Evolutionary conservation across 371 early-diverging fungal species (phyloP).

Genomic region (Mycotypha africana): DNA sequence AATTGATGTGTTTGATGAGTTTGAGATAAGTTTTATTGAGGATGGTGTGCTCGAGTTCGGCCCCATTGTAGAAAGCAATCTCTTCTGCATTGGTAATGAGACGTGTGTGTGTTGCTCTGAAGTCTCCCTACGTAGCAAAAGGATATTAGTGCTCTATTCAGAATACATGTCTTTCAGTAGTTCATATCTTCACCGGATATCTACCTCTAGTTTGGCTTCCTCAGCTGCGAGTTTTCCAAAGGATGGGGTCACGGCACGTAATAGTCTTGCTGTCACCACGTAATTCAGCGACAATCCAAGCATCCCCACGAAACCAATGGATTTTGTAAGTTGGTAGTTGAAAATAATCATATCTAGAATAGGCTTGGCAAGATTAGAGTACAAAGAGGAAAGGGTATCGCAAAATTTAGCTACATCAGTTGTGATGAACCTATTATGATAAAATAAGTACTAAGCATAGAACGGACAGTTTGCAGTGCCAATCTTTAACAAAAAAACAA

Average conservation of each 20-base stretch:
- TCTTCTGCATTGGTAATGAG: constrained; percentile 90
- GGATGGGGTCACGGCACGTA: constrained; percentile 75
- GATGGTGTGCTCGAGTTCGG: constrained; percentile 67
- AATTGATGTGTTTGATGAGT: constrained; percentile 77
- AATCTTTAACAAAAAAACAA: neutral
- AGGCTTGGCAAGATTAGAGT: constrained; percentile 85
- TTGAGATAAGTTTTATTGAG: constrained; percentile 63
- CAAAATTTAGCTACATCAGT: constrained; percentile 85
- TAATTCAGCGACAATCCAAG: constrained; percentile 67
- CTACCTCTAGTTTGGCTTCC: constrained; percentile 76
- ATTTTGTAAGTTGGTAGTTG: constrained; percentile 74
- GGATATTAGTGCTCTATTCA: no score
- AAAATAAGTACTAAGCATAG: neutral
- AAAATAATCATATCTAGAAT: constrained; percentile 80
- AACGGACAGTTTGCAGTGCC: neutral
- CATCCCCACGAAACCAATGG: constrained; percentile 71
- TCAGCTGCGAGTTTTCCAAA: constrained; percentile 83
- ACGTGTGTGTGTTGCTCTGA: constrained; percentile 78
- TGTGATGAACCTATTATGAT: constrained; percentile 60
- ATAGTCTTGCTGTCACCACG: constrained; percentile 60
- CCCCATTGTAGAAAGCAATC: constrained; percentile 81
- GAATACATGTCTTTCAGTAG: no score
- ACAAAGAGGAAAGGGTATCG: constrained; percentile 66
- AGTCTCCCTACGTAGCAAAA: constrained; percentile 64
- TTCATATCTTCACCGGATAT: no score